Evolutionary conservation across 2,329 filamentous ascomycete genomes (phyloP).

Genomic region (Aspergillus transmontanensis): DNA sequence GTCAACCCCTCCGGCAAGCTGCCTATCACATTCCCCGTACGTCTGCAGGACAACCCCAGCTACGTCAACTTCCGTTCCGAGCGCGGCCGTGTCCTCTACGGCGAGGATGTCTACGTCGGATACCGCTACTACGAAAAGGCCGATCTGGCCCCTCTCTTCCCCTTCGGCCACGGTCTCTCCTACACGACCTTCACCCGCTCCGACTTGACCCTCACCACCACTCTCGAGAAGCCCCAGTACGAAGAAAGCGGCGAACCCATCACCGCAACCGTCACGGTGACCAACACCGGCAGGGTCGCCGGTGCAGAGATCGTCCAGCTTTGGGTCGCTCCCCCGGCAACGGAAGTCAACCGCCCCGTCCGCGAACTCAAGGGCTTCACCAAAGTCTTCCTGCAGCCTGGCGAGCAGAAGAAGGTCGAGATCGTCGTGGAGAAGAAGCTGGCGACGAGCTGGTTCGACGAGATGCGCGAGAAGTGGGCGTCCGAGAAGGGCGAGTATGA

Average conservation of each 20-base stretch:
- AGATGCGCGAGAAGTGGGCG: slow-evolving; percentile 66
- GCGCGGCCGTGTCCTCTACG: slow-evolving; percentile 71
- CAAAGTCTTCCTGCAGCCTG: slow-evolving; percentile 65
- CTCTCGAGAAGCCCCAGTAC: slow-evolving; percentile 37
- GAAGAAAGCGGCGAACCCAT: slow-evolving; percentile 48
- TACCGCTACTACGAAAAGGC: slow-evolving; percentile 79
- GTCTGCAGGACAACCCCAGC: slow-evolving; percentile 70
- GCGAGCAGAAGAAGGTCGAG: slow-evolving; percentile 60
- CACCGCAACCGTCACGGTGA: slow-evolving; percentile 49
- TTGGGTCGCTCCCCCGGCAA: slow-evolving; percentile 51
- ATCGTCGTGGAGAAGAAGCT: slow-evolving; percentile 65
- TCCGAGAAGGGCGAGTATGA: slow-evolving; percentile 67
- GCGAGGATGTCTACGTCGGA: slow-evolving; percentile 78
- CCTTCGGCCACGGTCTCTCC: slow-evolving; percentile 78
- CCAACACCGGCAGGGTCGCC: slow-evolving; percentile 56
- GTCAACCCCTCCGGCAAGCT: slow-evolving; percentile 75
- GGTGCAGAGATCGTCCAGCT: slow-evolving; percentile 60
- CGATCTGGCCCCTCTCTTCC: slow-evolving; percentile 67
- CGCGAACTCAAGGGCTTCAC: slow-evolving; percentile 68
- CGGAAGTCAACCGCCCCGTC: slow-evolving; percentile 56
- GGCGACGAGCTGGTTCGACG: slow-evolving; percentile 70
- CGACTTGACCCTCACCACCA: slow-evolving; percentile 42
- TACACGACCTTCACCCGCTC: slow-evolving; percentile 70
- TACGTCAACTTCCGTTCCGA: slow-evolving; percentile 75
- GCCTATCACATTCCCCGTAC: slow-evolving; percentile 70